phyloP scores from a whole-genome alignment of 2,329 filamentous ascomycete genomes.

The Colletotrichum truncatum region DNA sequence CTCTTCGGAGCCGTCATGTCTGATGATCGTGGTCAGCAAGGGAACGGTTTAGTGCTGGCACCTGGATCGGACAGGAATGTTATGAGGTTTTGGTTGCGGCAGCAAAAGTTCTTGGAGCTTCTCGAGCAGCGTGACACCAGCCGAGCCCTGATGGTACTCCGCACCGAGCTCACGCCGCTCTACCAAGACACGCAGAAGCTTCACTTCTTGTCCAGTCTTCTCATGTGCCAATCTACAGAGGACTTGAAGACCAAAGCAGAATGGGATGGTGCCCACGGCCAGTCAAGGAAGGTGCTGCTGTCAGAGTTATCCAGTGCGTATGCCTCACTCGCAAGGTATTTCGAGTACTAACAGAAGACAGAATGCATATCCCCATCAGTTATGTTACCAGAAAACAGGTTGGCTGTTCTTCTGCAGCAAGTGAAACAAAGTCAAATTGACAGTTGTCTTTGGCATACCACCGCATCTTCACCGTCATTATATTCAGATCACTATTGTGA shows the following conservation, averaged over 20 bases:
- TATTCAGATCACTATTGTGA: constrained; percentile 92
- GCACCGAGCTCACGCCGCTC: constrained; percentile 87
- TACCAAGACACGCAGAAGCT: constrained; percentile 81
- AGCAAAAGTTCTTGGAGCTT: constrained; percentile 95
- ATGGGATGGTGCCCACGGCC: constrained; percentile 84
- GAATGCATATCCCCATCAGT: constrained; percentile 93
- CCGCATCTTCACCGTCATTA: constrained; percentile 78
- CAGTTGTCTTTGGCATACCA: constrained; percentile 90
- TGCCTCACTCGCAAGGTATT: not conserved
- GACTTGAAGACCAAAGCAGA: constrained; percentile 80
- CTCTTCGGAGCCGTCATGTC: constrained; percentile 63
- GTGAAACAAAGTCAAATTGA: constrained; percentile 87
- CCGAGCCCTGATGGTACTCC: constrained; percentile 82
- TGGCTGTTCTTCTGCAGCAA: constrained; percentile 82
- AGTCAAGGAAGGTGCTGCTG: constrained; percentile 78
- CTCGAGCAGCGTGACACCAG: constrained; percentile 80
- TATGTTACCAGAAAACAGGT: constrained; percentile 93
- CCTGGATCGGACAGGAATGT: constrained; percentile 78
- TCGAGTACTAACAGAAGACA: constrained; percentile 46
- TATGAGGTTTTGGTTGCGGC: constrained; percentile 88
- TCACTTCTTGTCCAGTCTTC: constrained; percentile 84
- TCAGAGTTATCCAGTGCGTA: constrained; percentile 83
- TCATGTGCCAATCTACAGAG: constrained; percentile 86
- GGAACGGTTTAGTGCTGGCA: constrained; percentile 76
- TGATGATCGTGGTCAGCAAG: constrained; percentile 42